Evolutionary conservation across 106 monocot genomes (phyloP).

Genomic region (Dendrobium catenatum): DNA sequence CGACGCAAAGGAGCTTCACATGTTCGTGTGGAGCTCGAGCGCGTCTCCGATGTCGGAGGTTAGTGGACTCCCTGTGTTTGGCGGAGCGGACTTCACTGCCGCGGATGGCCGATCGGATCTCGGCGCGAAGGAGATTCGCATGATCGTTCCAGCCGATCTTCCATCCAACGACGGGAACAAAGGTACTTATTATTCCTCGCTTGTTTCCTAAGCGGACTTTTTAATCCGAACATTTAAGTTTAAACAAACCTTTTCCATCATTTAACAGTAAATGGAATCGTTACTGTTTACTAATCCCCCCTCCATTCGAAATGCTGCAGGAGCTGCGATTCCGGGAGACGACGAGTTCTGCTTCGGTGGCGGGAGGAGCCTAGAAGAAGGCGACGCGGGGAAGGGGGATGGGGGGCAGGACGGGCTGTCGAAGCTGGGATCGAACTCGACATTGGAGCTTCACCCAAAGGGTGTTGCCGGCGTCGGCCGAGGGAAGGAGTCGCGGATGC

Average conservation of each 20-base stretch:
- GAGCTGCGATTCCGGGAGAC: not conserved
- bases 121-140: constrained; percentile 63
- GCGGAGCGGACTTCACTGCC: constrained; percentile 14
- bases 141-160: constrained; percentile 51
- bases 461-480: not conserved
- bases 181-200: constrained; percentile 8
- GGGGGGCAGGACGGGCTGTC: constrained; percentile 29
- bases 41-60: constrained; percentile 59
- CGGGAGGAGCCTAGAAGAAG: constrained; percentile 24
- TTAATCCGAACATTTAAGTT: not conserved
- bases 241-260: not conserved
- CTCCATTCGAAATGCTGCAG: not conserved
- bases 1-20: constrained; percentile 67
- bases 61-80: constrained; percentile 39
- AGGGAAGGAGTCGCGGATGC: constrained; percentile 38
- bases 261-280: too few relatives aligned
- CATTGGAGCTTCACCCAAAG: constrained; percentile 36
- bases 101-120: not conserved
- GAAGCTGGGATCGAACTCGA: constrained; percentile 55
- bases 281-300: too few relatives aligned
- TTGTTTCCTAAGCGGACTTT: not conserved
- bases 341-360: constrained; percentile 37
- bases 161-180: constrained; percentile 28
- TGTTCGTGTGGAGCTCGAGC: constrained; percentile 83
- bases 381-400: constrained; percentile 9